Evolutionary conservation across 2,329 filamentous ascomycete species (phyloP), one percentile per base, ranked within the genome.

Genomic region (Ilyonectria sp.): DNA sequence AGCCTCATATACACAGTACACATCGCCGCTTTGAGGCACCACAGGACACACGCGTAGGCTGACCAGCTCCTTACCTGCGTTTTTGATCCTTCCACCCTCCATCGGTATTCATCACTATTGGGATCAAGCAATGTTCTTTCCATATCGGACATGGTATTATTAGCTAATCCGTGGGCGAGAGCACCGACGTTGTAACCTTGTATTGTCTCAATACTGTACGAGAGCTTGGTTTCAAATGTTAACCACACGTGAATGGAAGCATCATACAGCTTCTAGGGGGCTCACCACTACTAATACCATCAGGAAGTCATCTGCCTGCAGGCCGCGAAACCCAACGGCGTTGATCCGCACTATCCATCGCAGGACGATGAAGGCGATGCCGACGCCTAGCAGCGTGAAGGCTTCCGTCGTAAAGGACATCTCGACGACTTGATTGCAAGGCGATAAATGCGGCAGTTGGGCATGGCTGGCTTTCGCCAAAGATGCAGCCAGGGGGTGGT

Each of bases 21-120:
- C 82, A 87, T 84, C 67, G 85, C 86, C 0, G 80, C 76, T 73
- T 89, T 89, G 61, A 88, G 69, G 10, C 82, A 70, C 86, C 86
- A 88, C 5, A 88, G 71, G 6, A 87, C 73, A 1, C 82, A 77
- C 1, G 82, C 83, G 65, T 88, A 88, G 21, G 86, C 74, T 17
- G 81, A 81, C 84, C 86, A 87, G 13, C 86, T 86, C 1, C 84
- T 73, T 7, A 89, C 74, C 63, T 88, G 86, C 0, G 83, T 83
- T 72, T 87, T 87, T 19, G 85, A 86, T 0, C 86, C 86, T 11
- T 79, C 80, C 4, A 86, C 81, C 9, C 86, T 68, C 46, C 26
- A 69, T 9, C 61, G 68, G 65, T 80, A 85, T 71, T 86, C 84
- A 37, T 80, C 69, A 1, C 82, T 84, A 9, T 75, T 62, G 0